Evolutionary conservation across 495 filamentous ascomycete genomes (phyloP).

Genomic region (Daldinia bambusicola): DNA sequence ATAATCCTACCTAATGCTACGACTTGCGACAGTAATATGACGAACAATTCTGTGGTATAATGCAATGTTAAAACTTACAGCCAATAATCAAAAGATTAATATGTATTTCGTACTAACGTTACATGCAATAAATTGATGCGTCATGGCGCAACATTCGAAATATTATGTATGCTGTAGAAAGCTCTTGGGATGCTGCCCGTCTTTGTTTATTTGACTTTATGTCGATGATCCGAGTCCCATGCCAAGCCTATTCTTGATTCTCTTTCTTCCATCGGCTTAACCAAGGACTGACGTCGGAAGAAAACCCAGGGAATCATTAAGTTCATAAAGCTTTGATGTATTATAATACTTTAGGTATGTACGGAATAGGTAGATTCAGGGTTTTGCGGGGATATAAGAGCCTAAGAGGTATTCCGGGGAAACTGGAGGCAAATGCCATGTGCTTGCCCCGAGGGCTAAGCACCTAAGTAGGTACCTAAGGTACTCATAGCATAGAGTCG

Average conservation of each 20-base stretch:
- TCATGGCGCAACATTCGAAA: not conserved
- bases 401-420: not conserved
- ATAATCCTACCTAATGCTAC: not conserved
- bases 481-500: conserved; percentile 6
- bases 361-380: too few species aligned
- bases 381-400: not conserved
- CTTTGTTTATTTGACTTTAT: not conserved
- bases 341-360: too few species aligned
- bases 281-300: not conserved
- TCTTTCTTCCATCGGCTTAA: not conserved
- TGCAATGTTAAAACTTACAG: not conserved
- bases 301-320: not conserved
- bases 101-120: not conserved
- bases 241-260: not conserved
- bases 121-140: not conserved
- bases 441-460: conserved; percentile 24
- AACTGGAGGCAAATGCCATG: not conserved
- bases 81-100: too few species aligned
- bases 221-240: not conserved
- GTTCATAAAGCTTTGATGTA: not conserved
- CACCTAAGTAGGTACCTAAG: too few species aligned
- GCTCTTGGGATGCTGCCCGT: not conserved
- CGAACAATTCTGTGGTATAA: not conserved
- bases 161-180: not conserved
- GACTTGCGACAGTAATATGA: not conserved